A percentile compares a stretch with the other conserved stretches of the same genome.
These are phyloP conservation scores for Priceomyces medius DNA, from an alignment of 805 yeast genomes.

Conservation along the genomic window DNA sequence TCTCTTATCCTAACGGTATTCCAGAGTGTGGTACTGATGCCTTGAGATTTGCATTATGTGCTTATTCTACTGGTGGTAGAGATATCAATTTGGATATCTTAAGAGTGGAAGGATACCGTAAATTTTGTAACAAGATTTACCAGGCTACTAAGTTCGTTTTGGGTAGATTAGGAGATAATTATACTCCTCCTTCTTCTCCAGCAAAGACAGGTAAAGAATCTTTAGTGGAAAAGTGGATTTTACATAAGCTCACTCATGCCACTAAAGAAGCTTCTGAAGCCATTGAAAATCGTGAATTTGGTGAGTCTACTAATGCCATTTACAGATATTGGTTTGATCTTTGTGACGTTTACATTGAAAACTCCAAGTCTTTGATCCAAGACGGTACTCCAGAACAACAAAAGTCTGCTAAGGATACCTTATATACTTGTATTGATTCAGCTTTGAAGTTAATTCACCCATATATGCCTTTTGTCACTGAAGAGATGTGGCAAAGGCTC, in stretches of 20 bases:
- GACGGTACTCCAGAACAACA: constrained; percentile 87
- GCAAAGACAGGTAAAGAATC: constrained; percentile 76
- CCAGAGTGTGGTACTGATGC: constrained; percentile 99
- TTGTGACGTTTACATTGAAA: constrained; percentile 98
- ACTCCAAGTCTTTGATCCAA: constrained; percentile 86
- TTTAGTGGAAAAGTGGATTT: constrained; percentile 94
- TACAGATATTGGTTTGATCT: constrained; percentile 96
- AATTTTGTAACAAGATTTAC: constrained; percentile 98
- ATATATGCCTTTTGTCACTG: constrained; percentile 96
- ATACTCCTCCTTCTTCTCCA: constrained; percentile 69
- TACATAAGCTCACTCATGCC: constrained; percentile 77
- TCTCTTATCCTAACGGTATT: constrained; percentile 92
- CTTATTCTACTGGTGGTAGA: constrained; percentile 98
- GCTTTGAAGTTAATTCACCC: constrained; percentile 93
- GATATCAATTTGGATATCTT: constrained; percentile 94
- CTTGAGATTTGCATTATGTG: constrained; percentile 95
- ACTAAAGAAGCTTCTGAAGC: constrained; percentile 61
- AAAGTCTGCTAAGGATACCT: constrained; percentile 89
- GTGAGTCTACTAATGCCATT: constrained; percentile 79
- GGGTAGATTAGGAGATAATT: constrained; percentile 88
- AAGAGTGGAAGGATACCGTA: constrained; percentile 98
- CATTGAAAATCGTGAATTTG: constrained; percentile 83
- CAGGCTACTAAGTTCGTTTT: constrained; percentile 97
- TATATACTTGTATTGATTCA: constrained; percentile 88
- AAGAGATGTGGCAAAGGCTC: constrained; percentile 98